These are phyloP conservation scores for Trifolium repens DNA, from an alignment of 306 rosid species.

Conservation along the genomic window DNA sequence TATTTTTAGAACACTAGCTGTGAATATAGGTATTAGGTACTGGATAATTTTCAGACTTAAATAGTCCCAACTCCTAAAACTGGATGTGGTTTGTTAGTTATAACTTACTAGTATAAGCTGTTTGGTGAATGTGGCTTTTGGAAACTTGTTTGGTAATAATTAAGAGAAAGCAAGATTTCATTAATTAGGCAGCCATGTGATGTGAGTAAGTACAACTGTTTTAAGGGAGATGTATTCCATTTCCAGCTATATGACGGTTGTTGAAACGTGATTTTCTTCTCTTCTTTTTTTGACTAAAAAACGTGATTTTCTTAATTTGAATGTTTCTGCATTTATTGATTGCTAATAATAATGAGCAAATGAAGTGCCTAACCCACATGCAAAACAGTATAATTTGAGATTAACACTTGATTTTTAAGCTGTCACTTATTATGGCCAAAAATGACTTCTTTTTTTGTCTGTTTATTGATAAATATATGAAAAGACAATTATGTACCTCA, in stretches of 20 bases:
- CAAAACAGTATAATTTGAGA: not conserved
- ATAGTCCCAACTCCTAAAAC: not conserved
- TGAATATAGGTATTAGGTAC: not conserved
- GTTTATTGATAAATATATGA: not conserved
- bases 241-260: conserved; percentile 20
- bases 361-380: conserved; percentile 2
- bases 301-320: not conserved
- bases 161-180: conserved; percentile 5
- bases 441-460: not conserved
- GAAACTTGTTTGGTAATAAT: conserved; percentile 12
- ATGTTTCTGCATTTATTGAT: conserved; percentile 26
- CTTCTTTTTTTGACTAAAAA: too few species aligned
- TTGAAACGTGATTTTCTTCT: conserved; percentile 23
- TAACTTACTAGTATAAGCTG: not conserved
- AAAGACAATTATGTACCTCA: not conserved
- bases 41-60: conserved; percentile 12
- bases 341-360: conserved; percentile 13
- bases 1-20: not conserved
- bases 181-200: conserved; percentile 25
- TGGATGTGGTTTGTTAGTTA: not conserved
- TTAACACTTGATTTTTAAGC: conserved; percentile 7
- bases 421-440: not conserved
- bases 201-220: conserved; percentile 19
- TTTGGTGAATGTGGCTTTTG: not conserved
- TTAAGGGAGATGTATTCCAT: not conserved